These are phyloP conservation scores for Medicago truncatula DNA, from an alignment of 306 rosid genomes.

Conservation along the genomic window DNA sequence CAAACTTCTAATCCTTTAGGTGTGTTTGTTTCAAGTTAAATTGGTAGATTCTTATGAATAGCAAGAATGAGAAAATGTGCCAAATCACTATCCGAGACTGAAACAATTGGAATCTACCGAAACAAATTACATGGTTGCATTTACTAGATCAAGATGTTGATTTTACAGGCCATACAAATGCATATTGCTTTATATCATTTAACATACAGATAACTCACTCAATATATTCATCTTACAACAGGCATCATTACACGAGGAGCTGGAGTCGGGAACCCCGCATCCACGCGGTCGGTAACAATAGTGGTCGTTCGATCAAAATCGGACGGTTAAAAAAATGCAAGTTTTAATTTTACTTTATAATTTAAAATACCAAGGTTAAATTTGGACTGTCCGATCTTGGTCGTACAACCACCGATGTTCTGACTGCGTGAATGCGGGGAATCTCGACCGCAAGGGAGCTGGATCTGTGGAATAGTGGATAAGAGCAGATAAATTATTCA, in stretches of 20 bases:
- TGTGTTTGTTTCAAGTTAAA: too few relatives aligned
- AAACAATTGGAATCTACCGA: not conserved
- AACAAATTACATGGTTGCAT: conserved; percentile 38
- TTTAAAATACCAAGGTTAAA: not conserved
- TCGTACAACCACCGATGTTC: not conserved
- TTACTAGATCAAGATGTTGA: conserved; percentile 49
- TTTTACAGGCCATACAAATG: conserved; percentile 53
- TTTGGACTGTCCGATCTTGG: not conserved
- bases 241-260: conserved; percentile 48
- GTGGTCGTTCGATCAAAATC: not conserved
- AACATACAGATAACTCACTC: conserved; percentile 52
- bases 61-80: too few relatives aligned
- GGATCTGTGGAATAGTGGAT: conserved; percentile 31
- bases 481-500: conserved; percentile 56
- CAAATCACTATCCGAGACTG: not conserved
- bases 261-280: not conserved
- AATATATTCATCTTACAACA: conserved; percentile 49
- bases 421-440: not conserved
- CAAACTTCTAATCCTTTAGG: too few relatives aligned
- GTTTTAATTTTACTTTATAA: not conserved
- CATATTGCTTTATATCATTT: conserved; percentile 46
- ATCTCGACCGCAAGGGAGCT: not conserved
- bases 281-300: not conserved
- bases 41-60: too few relatives aligned
- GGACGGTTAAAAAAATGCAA: not conserved